phyloP scores from a whole-genome alignment of 2,329 filamentous ascomycete genomes.

The Colletotrichum costaricense region DNA sequence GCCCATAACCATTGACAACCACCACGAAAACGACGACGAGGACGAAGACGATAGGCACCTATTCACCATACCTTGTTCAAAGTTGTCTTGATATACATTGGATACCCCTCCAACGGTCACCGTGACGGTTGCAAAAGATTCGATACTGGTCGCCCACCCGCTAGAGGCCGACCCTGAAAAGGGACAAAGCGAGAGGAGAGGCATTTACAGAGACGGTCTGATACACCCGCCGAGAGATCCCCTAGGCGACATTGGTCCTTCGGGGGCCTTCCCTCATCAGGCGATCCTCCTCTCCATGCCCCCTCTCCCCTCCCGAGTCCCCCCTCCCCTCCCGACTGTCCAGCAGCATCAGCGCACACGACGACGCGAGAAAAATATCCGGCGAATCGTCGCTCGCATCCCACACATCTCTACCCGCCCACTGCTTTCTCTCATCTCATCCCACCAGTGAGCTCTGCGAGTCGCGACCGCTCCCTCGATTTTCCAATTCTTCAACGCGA shows the following conservation, averaged over 20 bases:
- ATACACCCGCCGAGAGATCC: slow-evolving; percentile 15
- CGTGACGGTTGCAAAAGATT: background rate
- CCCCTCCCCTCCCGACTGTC: slow-evolving; percentile 5
- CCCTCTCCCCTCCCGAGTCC: background rate
- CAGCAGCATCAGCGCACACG: slow-evolving; percentile 11
- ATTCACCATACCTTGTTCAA: background rate
- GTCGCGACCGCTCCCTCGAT: slow-evolving; percentile 16
- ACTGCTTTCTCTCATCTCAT: slow-evolving; percentile 2
- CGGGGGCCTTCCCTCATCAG: slow-evolving; percentile 23
- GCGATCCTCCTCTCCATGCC: slow-evolving; percentile 12
- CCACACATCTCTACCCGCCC: slow-evolving; percentile 21
- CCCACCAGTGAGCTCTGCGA: slow-evolving; percentile 19
- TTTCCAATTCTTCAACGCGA: slow-evolving; percentile 9
- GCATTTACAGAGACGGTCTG: slow-evolving; percentile 13
- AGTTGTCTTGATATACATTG: no score
- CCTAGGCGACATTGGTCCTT: slow-evolving; percentile 14
- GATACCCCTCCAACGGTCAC: background rate
- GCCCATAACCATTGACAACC: background rate
- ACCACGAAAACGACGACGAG: background rate
- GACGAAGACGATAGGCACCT: background rate
- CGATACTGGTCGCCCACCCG: background rate
- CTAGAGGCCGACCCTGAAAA: background rate
- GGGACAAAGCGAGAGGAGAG: background rate
- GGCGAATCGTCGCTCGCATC: slow-evolving; percentile 16
- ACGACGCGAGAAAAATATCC: slow-evolving; percentile 26